Percentiles rank a stretch among this genome's conserved stretches.
Evolutionary conservation across 352 stramenopile species (phyloP).

Genomic region (Globisporangium abappressorium): DNA sequence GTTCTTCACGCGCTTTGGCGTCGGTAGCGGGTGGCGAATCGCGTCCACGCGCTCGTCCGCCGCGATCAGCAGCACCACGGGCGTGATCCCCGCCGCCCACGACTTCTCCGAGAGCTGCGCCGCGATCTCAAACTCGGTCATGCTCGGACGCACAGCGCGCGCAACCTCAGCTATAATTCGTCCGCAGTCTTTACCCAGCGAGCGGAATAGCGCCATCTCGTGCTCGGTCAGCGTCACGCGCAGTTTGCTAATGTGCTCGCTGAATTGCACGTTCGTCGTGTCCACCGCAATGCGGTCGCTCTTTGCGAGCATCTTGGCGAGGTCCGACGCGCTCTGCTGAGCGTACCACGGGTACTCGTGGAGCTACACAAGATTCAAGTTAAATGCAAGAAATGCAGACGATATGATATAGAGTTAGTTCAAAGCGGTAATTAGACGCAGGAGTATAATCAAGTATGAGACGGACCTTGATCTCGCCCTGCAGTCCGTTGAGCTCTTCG

Average conservation of each 20-base stretch:
- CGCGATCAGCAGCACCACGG: constrained; percentile 55
- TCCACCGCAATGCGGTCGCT: constrained; percentile 41
- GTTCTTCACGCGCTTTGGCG: constrained; percentile 62
- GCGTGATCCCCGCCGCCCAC: constrained; percentile 46
- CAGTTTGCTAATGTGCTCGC: constrained; percentile 26
- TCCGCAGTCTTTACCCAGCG: constrained; percentile 56
- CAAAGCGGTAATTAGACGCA: too few species aligned
- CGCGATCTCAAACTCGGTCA: constrained; percentile 60
- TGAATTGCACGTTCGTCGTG: constrained; percentile 26
- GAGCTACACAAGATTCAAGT: constrained; percentile 6
- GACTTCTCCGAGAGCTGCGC: constrained; percentile 36
- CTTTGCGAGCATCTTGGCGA: constrained; percentile 37
- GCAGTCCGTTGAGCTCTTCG: constrained; percentile 59
- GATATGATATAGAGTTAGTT: too few species aligned
- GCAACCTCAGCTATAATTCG: constrained; percentile 58
- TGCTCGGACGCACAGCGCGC: constrained; percentile 33
- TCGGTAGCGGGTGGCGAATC: constrained; percentile 68
- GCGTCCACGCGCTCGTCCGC: constrained; percentile 63
- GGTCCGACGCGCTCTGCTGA: constrained; percentile 23
- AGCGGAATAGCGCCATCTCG: constrained; percentile 54
- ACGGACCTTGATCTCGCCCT: constrained; percentile 28
- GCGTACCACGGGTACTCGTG: constrained; percentile 59
- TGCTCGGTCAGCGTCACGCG: constrained; percentile 48
- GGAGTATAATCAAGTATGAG: too few species aligned
- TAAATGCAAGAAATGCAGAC: too few species aligned